phyloP scores from a whole-genome alignment of 2,329 filamentous ascomycete genomes.

The Diplodia mutila region DNA sequence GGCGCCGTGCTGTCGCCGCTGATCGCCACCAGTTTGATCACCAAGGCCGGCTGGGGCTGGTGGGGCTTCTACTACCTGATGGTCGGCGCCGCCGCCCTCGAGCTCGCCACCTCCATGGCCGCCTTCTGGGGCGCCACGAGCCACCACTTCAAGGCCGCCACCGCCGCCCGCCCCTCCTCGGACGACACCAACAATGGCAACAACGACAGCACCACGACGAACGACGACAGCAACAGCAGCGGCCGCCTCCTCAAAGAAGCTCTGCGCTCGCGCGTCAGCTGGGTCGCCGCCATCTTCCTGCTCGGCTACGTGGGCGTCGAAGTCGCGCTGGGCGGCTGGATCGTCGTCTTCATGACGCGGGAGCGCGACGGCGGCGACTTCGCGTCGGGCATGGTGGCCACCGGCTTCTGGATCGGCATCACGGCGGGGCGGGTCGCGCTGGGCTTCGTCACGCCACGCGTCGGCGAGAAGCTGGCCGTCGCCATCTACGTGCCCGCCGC shows the following conservation, averaged over 20 bases:
- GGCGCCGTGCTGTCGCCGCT: conserved; percentile 72
- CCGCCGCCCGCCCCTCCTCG: neutral
- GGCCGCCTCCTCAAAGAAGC: conserved; percentile 57
- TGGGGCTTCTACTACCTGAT: conserved; percentile 78
- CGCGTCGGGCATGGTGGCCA: conserved; percentile 27
- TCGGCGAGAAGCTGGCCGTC: conserved; percentile 30
- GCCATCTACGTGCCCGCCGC: conserved; percentile 22
- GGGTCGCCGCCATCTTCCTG: conserved; percentile 73
- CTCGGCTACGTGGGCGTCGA: conserved; percentile 80
- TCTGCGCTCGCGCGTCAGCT: conserved; percentile 62
- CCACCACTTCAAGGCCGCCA: conserved; percentile 58
- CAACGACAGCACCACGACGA: neutral
- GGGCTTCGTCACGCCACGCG: conserved; percentile 28
- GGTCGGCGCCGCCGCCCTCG: conserved; percentile 62
- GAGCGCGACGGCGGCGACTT: conserved; percentile 57
- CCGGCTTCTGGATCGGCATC: conserved; percentile 31
- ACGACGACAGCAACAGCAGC: conserved; percentile 31
- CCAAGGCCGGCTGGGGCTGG: conserved; percentile 65
- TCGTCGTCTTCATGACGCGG: conserved; percentile 84
- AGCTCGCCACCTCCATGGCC: conserved; percentile 55
- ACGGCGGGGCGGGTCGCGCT: conserved; percentile 28
- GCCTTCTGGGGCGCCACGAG: conserved; percentile 69
- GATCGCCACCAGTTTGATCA: conserved; percentile 73
- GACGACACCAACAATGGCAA: neutral
- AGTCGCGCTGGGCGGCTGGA: conserved; percentile 77